Evolutionary conservation across 164 flowering plant genomes (phyloP).

Genomic region (Santalum album): DNA sequence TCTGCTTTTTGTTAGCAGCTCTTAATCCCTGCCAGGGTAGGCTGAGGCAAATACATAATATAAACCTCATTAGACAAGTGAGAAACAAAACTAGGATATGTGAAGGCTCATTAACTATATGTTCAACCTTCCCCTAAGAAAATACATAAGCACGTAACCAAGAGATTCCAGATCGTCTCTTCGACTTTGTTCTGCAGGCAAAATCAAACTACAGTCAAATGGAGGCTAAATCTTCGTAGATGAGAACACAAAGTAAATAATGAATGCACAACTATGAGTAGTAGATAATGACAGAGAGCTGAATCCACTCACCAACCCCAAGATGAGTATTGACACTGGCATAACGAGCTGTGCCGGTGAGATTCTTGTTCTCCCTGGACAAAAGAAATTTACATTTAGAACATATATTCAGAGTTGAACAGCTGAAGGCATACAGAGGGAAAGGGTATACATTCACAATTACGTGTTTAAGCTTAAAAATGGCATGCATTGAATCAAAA

Average conservation of each 20-base stretch:
- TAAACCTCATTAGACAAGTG: not conserved
- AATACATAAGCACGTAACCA: slow-evolving; percentile 72
- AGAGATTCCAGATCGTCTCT: slow-evolving; percentile 74
- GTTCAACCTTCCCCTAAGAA: slow-evolving; percentile 59
- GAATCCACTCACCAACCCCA: slow-evolving; percentile 46
- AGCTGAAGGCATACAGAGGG: not conserved
- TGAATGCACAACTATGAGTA: not conserved
- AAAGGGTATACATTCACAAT: too few relatives aligned
- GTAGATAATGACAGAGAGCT: not conserved
- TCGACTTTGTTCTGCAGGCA: slow-evolving; percentile 58
- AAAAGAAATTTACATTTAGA: not conserved
- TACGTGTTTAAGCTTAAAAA: too few relatives aligned
- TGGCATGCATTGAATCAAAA: too few relatives aligned
- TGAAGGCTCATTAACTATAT: not conserved
- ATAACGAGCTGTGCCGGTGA: slow-evolving; percentile 76
- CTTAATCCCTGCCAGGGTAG: slow-evolving; percentile 74
- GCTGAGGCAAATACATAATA: slow-evolving; percentile 18
- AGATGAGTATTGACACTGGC: slow-evolving; percentile 72
- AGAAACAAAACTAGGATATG: not conserved
- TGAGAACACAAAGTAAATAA: not conserved
- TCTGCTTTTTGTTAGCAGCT: slow-evolving; percentile 67
- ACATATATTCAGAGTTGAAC: not conserved
- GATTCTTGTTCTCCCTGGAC: slow-evolving; percentile 60
- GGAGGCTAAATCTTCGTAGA: too few relatives aligned
- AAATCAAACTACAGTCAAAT: not conserved